Base-by-base conservation (phyloP, 2,329 filamentous ascomycete genomes). In the Xylariomycetidae sp. region DNA sequence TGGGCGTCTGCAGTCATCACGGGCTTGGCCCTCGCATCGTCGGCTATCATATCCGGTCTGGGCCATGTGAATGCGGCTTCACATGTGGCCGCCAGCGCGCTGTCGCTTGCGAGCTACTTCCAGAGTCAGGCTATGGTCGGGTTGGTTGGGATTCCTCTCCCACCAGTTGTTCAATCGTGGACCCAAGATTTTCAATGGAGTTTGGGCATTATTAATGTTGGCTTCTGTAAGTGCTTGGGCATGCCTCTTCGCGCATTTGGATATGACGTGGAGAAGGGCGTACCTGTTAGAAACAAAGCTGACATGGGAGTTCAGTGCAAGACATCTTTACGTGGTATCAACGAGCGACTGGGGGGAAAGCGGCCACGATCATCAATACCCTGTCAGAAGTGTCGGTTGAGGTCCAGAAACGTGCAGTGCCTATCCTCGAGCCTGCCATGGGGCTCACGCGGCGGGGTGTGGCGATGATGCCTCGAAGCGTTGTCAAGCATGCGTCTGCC, bases 151-250 rank as follows among this genome's bases (percentile, higher is more conserved):
- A 82, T 95, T 10, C 70, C 72, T 28, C 74, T 95, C 34, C 90
- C 90, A 8, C 90, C 90, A 0, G 85, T 95, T 40, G 90, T 94
- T 34, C 74, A 85, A 52, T 75, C 89, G 0, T 96, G 90, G 90
- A 95, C 89, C 2, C 89, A 95, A 64, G 90, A 95, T 63, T 95
- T 96, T 65, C 85, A 93, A 57, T 96, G 90, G 90, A 93, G 83
- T 53, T 92, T 96, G 86, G 90, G 90, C 49, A 88, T 96, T 50
- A 94, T 96, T 51, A 76, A 76, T 32, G 72, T 95, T 25, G 70
- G 69, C n/a, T 95, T 94, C 59, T 42, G 50, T 49, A 50, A 44
- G 52, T 49, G 9, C 18, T 27, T 22, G 10, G 4, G 8, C 3
- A 10, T 31, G 9, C 24, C 15, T 26, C n/a, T 14, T 18, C 15